Percentiles rank a stretch among this genome's conserved stretches.
phyloP scores from a whole-genome alignment of 2,329 filamentous ascomycete genomes.

The Pseudogymnoascus sp. region DNA sequence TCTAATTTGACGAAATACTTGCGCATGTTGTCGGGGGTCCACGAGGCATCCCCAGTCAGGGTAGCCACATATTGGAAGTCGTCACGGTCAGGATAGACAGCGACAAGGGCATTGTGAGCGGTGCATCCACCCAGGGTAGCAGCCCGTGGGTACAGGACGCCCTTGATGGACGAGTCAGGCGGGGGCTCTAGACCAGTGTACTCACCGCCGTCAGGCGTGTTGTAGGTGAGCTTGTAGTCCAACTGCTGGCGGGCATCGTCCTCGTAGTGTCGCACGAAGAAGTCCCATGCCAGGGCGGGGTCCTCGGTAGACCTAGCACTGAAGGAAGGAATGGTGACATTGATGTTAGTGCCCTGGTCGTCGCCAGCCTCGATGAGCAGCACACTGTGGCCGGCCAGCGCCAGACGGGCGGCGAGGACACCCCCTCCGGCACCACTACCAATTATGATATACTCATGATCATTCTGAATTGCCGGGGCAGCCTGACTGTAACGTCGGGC shows the following conservation, averaged over 20 bases:
- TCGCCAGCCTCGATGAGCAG: slow-evolving; percentile 45
- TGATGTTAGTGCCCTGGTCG: slow-evolving; percentile 32
- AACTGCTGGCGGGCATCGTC: slow-evolving; percentile 11
- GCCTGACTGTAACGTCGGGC: neutral
- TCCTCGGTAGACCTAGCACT: neutral
- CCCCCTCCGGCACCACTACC: slow-evolving; percentile 42
- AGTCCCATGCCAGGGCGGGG: slow-evolving; percentile 34
- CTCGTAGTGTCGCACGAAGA: slow-evolving; percentile 9
- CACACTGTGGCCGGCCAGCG: slow-evolving; percentile 40
- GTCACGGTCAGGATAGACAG: slow-evolving; percentile 16
- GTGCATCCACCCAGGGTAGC: slow-evolving; percentile 27
- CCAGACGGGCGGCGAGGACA: slow-evolving; percentile 40
- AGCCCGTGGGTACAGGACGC: slow-evolving; percentile 25
- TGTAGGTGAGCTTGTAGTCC: slow-evolving; percentile 28
- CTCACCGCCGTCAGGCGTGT: slow-evolving; percentile 22
- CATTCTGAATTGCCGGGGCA: neutral
- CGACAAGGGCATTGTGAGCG: slow-evolving; percentile 21
- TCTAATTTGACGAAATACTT: slow-evolving; percentile 18
- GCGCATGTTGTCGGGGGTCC: slow-evolving; percentile 20
- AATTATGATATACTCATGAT: slow-evolving; percentile 42
- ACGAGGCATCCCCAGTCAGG: slow-evolving; percentile 22
- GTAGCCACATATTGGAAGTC: slow-evolving; percentile 21
- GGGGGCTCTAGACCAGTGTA: slow-evolving; percentile 23
- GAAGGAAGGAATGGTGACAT: neutral
- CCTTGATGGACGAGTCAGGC: slow-evolving; percentile 18